Evolutionary conservation across 768 basidiomycete species (phyloP).

Genomic region (Suillus luteus): DNA sequence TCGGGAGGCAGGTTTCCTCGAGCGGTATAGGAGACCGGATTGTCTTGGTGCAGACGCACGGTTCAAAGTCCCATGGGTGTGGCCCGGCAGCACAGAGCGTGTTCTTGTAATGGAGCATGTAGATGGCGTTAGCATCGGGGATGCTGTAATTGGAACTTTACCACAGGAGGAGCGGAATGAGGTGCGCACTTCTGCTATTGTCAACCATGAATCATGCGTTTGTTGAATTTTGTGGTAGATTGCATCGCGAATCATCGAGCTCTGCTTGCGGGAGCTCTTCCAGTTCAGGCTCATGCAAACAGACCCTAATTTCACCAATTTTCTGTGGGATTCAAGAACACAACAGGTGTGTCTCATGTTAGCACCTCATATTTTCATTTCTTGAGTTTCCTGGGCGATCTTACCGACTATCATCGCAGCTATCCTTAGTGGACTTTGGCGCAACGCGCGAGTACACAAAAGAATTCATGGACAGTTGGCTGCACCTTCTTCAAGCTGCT

Average conservation of each 20-base stretch:
- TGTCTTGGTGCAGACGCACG: conserved; percentile 58
- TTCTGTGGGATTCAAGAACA: conserved; percentile 77
- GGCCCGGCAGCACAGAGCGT: conserved; percentile 75
- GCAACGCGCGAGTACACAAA: conserved; percentile 86
- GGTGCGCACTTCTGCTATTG: conserved; percentile 41
- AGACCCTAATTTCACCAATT: conserved; percentile 98
- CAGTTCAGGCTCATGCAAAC: conserved; percentile 95
- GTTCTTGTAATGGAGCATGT: conserved; percentile 92
- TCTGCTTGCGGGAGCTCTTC: conserved; percentile 91
- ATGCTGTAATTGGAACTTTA: conserved; percentile 52
- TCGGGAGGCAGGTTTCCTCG: conserved; percentile 76
- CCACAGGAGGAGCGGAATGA: conserved; percentile 69
- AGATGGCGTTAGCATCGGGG: conserved; percentile 79
- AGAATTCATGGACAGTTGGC: conserved; percentile 88
- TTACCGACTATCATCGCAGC: conserved; percentile 43
- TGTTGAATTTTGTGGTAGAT: conserved; percentile 54
- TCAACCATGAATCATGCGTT: neutral
- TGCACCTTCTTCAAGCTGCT: conserved; percentile 80
- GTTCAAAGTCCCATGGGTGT: conserved; percentile 87
- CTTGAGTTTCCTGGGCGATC: conserved; percentile 1
- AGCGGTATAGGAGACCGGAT: conserved; percentile 53
- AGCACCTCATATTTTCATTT: neutral
- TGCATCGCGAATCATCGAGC: conserved; percentile 73
- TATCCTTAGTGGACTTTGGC: conserved; percentile 91
- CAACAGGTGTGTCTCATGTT: conserved; percentile 50